Evolutionary conservation across 352 stramenopile species (phyloP).

Genomic region (Pythium vanterpoolii): DNA sequence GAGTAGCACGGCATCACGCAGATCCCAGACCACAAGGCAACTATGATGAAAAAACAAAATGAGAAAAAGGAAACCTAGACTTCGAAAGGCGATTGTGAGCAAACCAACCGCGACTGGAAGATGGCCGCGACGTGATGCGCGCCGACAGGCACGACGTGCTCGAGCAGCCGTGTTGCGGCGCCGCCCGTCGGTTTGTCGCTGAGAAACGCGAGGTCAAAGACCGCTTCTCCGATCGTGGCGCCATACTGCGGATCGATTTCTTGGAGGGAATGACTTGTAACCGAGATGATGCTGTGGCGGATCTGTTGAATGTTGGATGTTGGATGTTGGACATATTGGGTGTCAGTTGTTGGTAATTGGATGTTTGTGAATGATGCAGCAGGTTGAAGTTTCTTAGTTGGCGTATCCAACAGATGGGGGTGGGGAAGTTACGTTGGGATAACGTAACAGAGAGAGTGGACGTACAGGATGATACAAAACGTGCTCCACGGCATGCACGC

Average conservation of each 20-base stretch:
- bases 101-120: constrained; percentile 39
- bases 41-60: background rate
- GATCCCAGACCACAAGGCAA: constrained; percentile 61
- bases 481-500: constrained; percentile 18
- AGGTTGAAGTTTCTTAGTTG: too few relatives aligned
- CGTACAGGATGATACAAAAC: constrained; percentile 20
- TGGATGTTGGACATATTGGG: background rate
- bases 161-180: constrained; percentile 31
- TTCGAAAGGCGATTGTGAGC: background rate
- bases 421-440: background rate
- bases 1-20: constrained; percentile 55
- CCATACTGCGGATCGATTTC: constrained; percentile 61
- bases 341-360: too few relatives aligned
- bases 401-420: background rate
- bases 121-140: constrained; percentile 48
- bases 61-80: background rate
- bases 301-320: background rate
- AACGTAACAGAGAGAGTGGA: too few relatives aligned
- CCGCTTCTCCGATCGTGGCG: constrained; percentile 49
- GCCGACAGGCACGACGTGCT: constrained; percentile 48
- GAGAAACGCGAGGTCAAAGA: constrained; percentile 55
- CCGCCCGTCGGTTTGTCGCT: background rate
- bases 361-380: too few relatives aligned
- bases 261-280: constrained; percentile 54
- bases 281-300: constrained; percentile 30